Conservation (phyloP, 2,329 filamentous ascomycete species). For the Colletotrichum plurivorum region DNA sequence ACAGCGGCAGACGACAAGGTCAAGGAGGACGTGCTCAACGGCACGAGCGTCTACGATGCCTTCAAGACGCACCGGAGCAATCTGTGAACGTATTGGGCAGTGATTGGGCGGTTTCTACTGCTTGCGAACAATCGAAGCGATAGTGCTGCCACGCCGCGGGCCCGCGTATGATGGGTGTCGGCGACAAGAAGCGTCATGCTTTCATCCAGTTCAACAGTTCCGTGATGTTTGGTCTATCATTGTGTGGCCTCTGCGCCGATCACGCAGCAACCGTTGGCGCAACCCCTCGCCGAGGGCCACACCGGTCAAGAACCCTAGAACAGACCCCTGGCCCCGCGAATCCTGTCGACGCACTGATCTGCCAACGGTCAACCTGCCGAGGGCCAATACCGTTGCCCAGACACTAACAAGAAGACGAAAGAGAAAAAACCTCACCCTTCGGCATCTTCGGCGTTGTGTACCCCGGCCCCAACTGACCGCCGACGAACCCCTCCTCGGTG, state of each 20-base stretch:
- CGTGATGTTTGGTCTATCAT: too few relatives aligned
- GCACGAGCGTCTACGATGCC: constrained; percentile 75
- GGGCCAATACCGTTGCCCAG: constrained; percentile 1
- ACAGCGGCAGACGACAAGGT: constrained; percentile 70
- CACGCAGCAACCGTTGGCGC: not conserved
- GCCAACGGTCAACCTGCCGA: constrained; percentile 1
- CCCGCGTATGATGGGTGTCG: not conserved
- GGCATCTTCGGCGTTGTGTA: not conserved
- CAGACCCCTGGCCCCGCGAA: constrained; percentile 3
- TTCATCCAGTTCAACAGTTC: too few relatives aligned
- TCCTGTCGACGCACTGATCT: constrained; percentile 1
- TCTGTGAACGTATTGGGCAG: constrained; percentile 42
- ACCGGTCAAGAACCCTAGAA: constrained; percentile 4
- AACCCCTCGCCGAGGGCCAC: not conserved
- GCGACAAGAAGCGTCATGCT: too few relatives aligned
- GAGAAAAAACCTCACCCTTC: not conserved
- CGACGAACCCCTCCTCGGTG: too few relatives aligned
- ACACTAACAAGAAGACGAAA: too few relatives aligned
- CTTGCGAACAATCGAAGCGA: constrained; percentile 39
- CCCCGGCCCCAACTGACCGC: not conserved
- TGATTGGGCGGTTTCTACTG: constrained; percentile 24
- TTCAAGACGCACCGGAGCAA: constrained; percentile 70
- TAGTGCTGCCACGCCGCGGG: not conserved
- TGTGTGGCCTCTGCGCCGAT: too few relatives aligned
- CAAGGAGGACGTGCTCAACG: constrained; percentile 74